These are phyloP conservation scores for Pyrus hybrid DNA, from an alignment of 331 rosid genomes.

Conservation along the genomic window DNA sequence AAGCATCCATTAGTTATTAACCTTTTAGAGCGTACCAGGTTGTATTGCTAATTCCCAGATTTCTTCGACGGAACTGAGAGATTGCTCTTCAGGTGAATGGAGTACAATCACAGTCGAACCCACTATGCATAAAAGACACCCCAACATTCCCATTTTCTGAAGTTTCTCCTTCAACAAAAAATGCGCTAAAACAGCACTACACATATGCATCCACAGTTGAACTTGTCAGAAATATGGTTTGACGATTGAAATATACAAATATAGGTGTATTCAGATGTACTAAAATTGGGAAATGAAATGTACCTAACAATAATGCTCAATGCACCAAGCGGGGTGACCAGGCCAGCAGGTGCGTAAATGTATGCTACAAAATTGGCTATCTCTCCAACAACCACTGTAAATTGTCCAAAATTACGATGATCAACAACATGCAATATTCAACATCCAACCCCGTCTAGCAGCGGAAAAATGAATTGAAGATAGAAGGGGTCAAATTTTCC, in stretches of 20 bases:
- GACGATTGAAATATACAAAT: background rate
- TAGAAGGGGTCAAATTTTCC: background rate
- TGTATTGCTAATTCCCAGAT: constrained; percentile 82
- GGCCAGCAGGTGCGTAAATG: constrained; percentile 75
- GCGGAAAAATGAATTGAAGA: background rate
- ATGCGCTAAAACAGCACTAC: constrained; percentile 87
- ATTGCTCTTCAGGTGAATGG: constrained; percentile 64
- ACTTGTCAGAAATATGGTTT: constrained; percentile 1
- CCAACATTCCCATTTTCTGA: constrained; percentile 83
- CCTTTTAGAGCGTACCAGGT: constrained; percentile 48
- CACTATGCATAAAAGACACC: constrained; percentile 73
- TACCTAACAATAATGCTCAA: constrained; percentile 86
- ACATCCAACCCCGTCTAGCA: background rate
- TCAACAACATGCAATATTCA: background rate
- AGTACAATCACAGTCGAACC: constrained; percentile 81
- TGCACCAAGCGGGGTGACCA: constrained; percentile 95
- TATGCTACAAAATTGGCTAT: constrained; percentile 77
- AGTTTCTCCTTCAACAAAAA: constrained; percentile 70
- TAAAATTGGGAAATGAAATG: background rate
- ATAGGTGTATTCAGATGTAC: background rate
- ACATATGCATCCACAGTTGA: constrained; percentile 14
- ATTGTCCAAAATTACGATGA: constrained; percentile 2
- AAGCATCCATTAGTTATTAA: background rate
- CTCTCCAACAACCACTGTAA: constrained; percentile 80
- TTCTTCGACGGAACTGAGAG: constrained; percentile 63